These are phyloP conservation scores for Zygosaccharomyces pseudobailii DNA, from an alignment of 1,139 yeast species.

Conservation along the genomic window DNA sequence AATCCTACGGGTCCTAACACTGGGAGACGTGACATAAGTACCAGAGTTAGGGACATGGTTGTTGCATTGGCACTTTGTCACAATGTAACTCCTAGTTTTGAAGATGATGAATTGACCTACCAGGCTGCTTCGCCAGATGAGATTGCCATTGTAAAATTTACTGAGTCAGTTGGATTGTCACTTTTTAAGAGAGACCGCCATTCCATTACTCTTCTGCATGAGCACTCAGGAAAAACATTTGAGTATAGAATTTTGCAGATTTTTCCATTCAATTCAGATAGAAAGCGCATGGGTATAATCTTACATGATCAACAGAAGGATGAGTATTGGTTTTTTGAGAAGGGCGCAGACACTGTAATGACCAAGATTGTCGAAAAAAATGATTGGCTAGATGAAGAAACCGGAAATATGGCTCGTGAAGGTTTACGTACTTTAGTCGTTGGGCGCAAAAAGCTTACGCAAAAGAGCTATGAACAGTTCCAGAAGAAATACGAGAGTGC, in stretches of 20 bases:
- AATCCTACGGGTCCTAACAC: slow-evolving; percentile 26
- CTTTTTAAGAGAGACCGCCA: slow-evolving; percentile 77
- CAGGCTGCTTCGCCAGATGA: slow-evolving; percentile 99
- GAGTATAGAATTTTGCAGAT: slow-evolving; percentile 69
- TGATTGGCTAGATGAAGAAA: slow-evolving; percentile 98
- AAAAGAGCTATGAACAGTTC: slow-evolving; percentile 57
- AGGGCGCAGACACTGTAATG: slow-evolving; percentile 98
- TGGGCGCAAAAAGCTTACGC: slow-evolving; percentile 67
- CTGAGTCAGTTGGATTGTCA: slow-evolving; percentile 79
- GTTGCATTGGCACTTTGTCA: slow-evolving; percentile 87
- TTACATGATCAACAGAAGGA: slow-evolving; percentile 58
- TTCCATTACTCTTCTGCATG: slow-evolving; percentile 63
- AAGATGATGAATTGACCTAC: slow-evolving; percentile 62
- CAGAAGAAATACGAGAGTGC: slow-evolving; percentile 64
- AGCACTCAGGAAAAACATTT: slow-evolving; percentile 48
- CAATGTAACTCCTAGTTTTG: slow-evolving; percentile 86
- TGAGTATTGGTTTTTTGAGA: slow-evolving; percentile 79
- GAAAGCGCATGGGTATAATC: slow-evolving; percentile 93
- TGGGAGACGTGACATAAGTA: slow-evolving; percentile 61
- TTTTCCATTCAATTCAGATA: slow-evolving; percentile 93
- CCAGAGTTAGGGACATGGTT: slow-evolving; percentile 73
- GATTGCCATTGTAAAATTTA: slow-evolving; percentile 90
- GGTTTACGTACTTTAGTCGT: slow-evolving; percentile 93
- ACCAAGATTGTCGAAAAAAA: slow-evolving; percentile 71
- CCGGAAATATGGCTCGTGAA: slow-evolving; percentile 96